Evolutionary conservation across 306 rosid species (phyloP).

Genomic region (Sphenostylis stenocarpa): DNA sequence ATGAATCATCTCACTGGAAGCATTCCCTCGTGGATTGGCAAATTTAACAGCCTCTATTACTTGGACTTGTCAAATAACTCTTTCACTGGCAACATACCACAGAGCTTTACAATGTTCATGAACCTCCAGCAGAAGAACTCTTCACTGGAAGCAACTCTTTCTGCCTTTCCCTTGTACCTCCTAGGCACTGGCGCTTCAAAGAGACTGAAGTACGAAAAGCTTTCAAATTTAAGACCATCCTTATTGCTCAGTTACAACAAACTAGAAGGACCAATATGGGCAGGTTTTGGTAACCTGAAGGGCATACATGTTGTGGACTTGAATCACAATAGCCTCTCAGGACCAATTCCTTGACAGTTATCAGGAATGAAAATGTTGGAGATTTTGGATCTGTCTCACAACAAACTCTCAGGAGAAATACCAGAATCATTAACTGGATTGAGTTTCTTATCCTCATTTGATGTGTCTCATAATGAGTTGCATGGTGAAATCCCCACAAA

Average conservation of each 20-base stretch:
- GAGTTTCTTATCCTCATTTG: constrained; percentile 31
- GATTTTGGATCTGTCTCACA: constrained; percentile 33
- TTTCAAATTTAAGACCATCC: constrained; percentile 32
- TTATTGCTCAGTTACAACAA: constrained; percentile 32
- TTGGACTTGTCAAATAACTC: constrained; percentile 43
- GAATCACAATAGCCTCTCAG: constrained; percentile 21
- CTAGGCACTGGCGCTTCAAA: background rate
- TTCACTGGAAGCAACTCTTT: background rate
- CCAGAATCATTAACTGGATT: constrained; percentile 5
- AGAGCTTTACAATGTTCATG: constrained; percentile 24
- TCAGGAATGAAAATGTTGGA: constrained; percentile 23
- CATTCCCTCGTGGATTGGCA: constrained; percentile 45
- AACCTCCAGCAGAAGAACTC: constrained; percentile 10
- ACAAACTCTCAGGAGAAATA: constrained; percentile 27
- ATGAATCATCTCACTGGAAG: constrained; percentile 43
- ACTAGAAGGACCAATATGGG: constrained; percentile 35
- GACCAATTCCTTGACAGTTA: constrained; percentile 18
- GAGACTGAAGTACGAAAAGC: background rate
- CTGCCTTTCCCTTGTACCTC: background rate
- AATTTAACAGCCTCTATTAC: constrained; percentile 8
- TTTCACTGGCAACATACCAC: constrained; percentile 35
- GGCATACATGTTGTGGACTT: constrained; percentile 34
- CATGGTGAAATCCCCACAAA: constrained; percentile 32
- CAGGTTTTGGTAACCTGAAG: constrained; percentile 34
- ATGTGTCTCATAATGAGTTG: constrained; percentile 37